Evolutionary conservation across 1,139 yeast genomes (phyloP).

Genomic region (Yamadazyma atmosphaerica): DNA sequence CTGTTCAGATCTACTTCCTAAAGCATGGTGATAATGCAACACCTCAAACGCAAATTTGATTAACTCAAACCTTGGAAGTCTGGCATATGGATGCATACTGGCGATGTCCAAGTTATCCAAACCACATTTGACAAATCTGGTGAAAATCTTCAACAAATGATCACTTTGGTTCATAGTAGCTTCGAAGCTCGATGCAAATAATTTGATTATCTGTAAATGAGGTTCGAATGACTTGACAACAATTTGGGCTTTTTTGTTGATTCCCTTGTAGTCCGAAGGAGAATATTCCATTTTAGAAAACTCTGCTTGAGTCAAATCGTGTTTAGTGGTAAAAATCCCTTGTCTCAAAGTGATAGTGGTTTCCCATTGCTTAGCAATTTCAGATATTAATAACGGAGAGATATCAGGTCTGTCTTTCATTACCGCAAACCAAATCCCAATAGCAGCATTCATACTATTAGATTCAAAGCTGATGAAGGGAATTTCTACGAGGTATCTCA

Average conservation of each 20-base stretch:
- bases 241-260: slow-evolving; percentile 51
- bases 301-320: slow-evolving; percentile 65
- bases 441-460: slow-evolving; percentile 62
- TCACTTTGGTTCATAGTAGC: slow-evolving; percentile 75
- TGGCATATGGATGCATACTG: slow-evolving; percentile 79
- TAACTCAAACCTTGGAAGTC: slow-evolving; percentile 73
- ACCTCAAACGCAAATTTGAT: slow-evolving; percentile 68
- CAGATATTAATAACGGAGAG: slow-evolving; percentile 64
- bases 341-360: slow-evolving; percentile 53
- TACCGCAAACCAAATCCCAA: slow-evolving; percentile 78
- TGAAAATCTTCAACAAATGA: slow-evolving; percentile 68
- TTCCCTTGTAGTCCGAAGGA: slow-evolving; percentile 70
- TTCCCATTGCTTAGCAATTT: slow-evolving; percentile 70
- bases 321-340: slow-evolving; percentile 66
- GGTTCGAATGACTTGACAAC: slow-evolving; percentile 56
- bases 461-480: slow-evolving; percentile 72
- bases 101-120: slow-evolving; percentile 57
- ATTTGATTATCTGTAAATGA: slow-evolving; percentile 66
- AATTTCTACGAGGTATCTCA: slow-evolving; percentile 60
- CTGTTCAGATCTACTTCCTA: slow-evolving; percentile 46
- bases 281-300: slow-evolving; percentile 82
- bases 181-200: slow-evolving; percentile 80
- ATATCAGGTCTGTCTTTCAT: slow-evolving; percentile 64
- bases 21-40: slow-evolving; percentile 52
- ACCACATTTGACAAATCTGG: slow-evolving; percentile 60